Percentiles rank a stretch among this genome's conserved stretches.
phyloP scores from a whole-genome alignment of 2,329 filamentous ascomycete genomes.

The Dactylellina cionopaga region DNA sequence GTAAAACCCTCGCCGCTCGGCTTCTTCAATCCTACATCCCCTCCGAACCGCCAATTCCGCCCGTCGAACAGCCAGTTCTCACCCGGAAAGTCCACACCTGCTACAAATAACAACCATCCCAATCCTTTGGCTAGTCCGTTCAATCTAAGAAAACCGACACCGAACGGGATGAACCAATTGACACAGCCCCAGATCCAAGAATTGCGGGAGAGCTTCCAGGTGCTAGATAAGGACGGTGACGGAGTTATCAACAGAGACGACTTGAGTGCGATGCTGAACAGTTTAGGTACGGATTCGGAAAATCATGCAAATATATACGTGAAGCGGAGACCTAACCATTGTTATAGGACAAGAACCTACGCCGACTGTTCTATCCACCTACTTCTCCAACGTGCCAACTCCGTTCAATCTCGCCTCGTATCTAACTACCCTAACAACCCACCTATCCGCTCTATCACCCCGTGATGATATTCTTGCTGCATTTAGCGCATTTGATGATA shows the following conservation, averaged over 20 bases:
- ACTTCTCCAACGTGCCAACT: constrained; percentile 79
- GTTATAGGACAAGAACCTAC: constrained; percentile 82
- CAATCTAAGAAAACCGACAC: constrained; percentile 65
- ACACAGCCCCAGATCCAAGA: constrained; percentile 84
- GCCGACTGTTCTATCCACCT: constrained; percentile 74
- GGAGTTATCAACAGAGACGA: constrained; percentile 83
- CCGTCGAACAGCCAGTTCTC: constrained; percentile 44
- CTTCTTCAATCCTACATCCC: constrained; percentile 51
- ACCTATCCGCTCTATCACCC: constrained; percentile 78
- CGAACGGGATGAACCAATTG: constrained; percentile 65
- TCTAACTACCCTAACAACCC: constrained; percentile 80
- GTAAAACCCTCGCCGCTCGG: constrained; percentile 56
- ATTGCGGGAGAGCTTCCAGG: constrained; percentile 91
- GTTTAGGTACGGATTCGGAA: constrained; percentile 71
- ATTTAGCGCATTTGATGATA: constrained; percentile 93
- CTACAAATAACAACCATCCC: too few relatives aligned
- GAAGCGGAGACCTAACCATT: too few relatives aligned
- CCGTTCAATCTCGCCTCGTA: constrained; percentile 86
- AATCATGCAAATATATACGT: neutral
- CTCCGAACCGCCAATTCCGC: constrained; percentile 31
- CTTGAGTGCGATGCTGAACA: constrained; percentile 84
- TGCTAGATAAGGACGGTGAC: constrained; percentile 88
- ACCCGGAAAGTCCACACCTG: constrained; percentile 27
- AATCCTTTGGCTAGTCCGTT: constrained; percentile 50
- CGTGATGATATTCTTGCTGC: constrained; percentile 84